Base-by-base conservation (phyloP, 2,329 filamentous ascomycete species). In the Pseudogymnoascus sp. region DNA sequence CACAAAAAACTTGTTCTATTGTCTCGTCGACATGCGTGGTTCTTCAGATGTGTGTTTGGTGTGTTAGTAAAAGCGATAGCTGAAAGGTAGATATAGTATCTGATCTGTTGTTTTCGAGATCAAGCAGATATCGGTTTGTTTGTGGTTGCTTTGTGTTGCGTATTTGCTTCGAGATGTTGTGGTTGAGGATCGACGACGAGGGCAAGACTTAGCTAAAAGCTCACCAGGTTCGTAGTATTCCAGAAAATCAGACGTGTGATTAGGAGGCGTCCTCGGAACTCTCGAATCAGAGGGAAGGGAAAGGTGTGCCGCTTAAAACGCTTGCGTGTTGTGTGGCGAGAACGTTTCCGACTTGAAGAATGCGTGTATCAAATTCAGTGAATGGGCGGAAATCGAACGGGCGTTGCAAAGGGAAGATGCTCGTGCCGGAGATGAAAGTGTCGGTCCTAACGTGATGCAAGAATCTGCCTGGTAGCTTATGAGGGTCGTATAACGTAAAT, bases 121-220 rank as follows among this genome's bases (percentile, higher is more conserved):
- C 31, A 60, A 60, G 56, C 31, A 40, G 18, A 37, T 60, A 60
- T 28, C 18, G 23, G 60, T 61, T 40, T 40, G 60, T 25, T 37
- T 40, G 60, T 42, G 6, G 60, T 61, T 38, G 56, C 31, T 40
- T 60, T 35, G 56, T 60, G 31, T 37, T 16, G 31, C 11, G 31
- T 35, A 60, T 60, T 60, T 33, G 28, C 37, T 35, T 50, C 33
- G 59, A 37, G 59, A 47, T 61, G 60, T 61, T 61, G 62, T 28
- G 59, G 59, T 16, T 60, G 37, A 16, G n/a, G 33, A 38, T 63
- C 21, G 61, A 21, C 61, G 62, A 42, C 37, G 25, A 42, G 35
- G 47, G 56, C 63, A 64, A 64, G 64, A 62, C 64, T 65, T 64
- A 65, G 63, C 64, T 62, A 65, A 65, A 64, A 65, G 64, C 64